Percentiles rank a stretch among this genome's conserved stretches.
Conservation (phyloP, 805 yeast species). For the Candida adriatica region DNA sequence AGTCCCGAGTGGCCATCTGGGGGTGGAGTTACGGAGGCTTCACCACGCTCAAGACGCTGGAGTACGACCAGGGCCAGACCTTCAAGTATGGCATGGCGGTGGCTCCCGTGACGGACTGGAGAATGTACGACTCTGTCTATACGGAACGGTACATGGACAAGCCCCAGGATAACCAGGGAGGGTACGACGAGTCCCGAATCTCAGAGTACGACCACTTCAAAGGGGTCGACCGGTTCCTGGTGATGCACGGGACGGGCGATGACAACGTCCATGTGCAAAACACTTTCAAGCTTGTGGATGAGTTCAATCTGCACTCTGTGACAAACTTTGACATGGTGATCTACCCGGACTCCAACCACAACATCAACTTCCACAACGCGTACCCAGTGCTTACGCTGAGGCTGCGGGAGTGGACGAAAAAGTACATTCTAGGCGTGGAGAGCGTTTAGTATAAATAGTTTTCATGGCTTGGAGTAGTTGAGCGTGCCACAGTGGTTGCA, state of each 20-base stretch:
- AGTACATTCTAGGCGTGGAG: constrained; percentile 2
- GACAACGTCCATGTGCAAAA: constrained; percentile 80
- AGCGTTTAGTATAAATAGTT: too few relatives aligned
- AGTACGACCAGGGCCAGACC: constrained; percentile 51
- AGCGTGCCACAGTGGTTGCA: constrained; percentile 70
- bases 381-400: constrained; percentile 65
- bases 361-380: constrained; percentile 76
- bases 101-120: constrained; percentile 83
- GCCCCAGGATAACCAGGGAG: constrained; percentile 42
- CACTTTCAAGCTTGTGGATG: constrained; percentile 53
- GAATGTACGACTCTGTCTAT: constrained; percentile 66
- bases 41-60: constrained; percentile 65
- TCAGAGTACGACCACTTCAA: constrained; percentile 37
- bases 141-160: constrained; percentile 70
- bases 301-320: constrained; percentile 43
- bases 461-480: constrained; percentile 57
- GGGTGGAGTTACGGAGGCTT: constrained; percentile 91
- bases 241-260: constrained; percentile 82
- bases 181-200: constrained; percentile 42
- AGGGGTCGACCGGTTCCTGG: constrained; percentile 46
- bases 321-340: constrained; percentile 80
- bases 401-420: constrained; percentile 46
- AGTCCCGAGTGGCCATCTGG: constrained; percentile 60
- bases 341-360: constrained; percentile 92
- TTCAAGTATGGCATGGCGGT: constrained; percentile 77